phyloP scores from a whole-genome alignment of 805 yeast species.

The Suhomyces sp. region DNA sequence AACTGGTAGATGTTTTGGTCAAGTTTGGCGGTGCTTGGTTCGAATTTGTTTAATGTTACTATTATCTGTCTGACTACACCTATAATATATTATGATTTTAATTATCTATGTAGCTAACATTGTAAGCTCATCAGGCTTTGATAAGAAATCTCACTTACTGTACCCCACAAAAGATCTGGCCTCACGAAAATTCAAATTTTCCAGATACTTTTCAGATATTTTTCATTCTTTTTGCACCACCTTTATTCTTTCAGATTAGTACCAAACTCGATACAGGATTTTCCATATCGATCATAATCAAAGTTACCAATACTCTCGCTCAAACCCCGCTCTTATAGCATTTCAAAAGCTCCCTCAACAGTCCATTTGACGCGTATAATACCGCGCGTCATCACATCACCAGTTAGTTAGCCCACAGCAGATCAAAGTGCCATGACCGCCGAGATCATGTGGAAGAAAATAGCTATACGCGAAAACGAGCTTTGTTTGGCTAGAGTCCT shows the following conservation, averaged over 20 bases:
- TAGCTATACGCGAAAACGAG: slow-evolving; percentile 33
- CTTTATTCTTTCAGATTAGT: neutral
- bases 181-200: neutral
- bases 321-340: neutral
- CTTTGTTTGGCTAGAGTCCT: slow-evolving; percentile 62
- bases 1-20: slow-evolving; percentile 7
- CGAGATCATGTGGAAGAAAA: slow-evolving; percentile 9
- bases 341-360: neutral
- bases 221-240: neutral
- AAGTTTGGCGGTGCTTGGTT: slow-evolving; percentile 2
- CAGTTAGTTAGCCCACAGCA: neutral
- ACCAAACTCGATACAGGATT: neutral
- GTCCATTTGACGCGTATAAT: neutral
- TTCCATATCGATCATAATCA: neutral
- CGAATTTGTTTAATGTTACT: slow-evolving; percentile 19
- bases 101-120: neutral
- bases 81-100: too few species aligned
- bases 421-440: neutral
- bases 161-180: neutral
- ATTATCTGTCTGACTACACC: slow-evolving; percentile 43
- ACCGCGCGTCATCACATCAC: neutral
- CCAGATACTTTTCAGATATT: neutral
- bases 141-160: neutral
- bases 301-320: too few species aligned
- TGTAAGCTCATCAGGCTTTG: too few species aligned